Conservation (phyloP, 495 filamentous ascomycete genomes). For the Hyaloscypha hepaticicola region DNA sequence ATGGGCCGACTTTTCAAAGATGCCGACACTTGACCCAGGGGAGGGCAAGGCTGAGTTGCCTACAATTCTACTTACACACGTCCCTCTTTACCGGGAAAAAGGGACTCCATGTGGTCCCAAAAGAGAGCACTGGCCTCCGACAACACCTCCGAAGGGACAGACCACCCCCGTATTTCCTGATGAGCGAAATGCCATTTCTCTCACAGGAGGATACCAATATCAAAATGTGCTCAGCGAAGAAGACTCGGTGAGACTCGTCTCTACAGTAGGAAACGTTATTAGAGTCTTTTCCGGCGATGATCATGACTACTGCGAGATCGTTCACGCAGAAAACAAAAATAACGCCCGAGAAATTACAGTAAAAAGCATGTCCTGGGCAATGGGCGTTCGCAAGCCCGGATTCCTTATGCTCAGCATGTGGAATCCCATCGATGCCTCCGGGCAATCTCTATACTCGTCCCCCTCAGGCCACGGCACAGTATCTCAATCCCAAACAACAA, state of each 20-base stretch:
- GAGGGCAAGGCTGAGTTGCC: conserved; percentile 58
- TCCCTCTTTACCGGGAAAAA: conserved; percentile 78
- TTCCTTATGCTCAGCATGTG: conserved; percentile 87
- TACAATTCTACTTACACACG: conserved; percentile 83
- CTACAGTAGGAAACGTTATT: conserved; percentile 69
- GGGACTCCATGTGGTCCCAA: conserved; percentile 90
- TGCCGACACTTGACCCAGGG: conserved; percentile 42
- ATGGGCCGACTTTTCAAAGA: conserved; percentile 39
- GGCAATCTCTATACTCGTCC: conserved; percentile 49
- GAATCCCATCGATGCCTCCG: conserved; percentile 75
- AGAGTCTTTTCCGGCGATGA: conserved; percentile 95
- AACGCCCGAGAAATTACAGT: conserved; percentile 87
- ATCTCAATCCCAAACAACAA: conserved; percentile 37
- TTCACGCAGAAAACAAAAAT: conserved; percentile 63
- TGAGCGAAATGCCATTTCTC: conserved; percentile 71
- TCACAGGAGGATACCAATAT: conserved; percentile 86
- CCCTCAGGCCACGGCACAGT: conserved; percentile 30
- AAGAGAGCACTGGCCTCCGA: conserved; percentile 76
- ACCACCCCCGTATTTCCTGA: conserved; percentile 59
- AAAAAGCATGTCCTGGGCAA: conserved; percentile 90
- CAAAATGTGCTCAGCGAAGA: conserved; percentile 83
- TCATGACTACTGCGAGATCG: conserved; percentile 94
- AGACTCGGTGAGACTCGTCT: conserved; percentile 69
- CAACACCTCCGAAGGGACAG: conserved; percentile 56
- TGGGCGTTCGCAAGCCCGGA: conserved; percentile 90